A percentile compares a stretch with the other conserved stretches of the same genome.
These are phyloP conservation scores for Rosa persica DNA, from an alignment of 306 rosid species.

Conservation along the genomic window DNA sequence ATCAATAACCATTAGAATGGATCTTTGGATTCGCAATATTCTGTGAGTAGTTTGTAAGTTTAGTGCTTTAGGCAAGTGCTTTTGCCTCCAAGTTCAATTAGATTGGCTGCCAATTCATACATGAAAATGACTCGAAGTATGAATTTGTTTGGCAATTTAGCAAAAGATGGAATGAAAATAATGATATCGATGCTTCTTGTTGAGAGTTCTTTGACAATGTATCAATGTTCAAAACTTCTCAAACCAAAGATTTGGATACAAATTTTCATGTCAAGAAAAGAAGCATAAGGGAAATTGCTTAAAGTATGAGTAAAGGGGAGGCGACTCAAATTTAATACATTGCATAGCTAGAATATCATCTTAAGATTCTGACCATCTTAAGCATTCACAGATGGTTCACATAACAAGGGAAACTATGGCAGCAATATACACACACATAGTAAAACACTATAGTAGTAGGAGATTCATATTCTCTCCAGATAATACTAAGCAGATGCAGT, in stretches of 20 bases:
- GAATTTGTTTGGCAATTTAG: neutral
- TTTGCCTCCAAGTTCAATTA: conserved; percentile 8
- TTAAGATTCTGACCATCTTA: neutral
- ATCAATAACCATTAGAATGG: neutral
- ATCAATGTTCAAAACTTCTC: neutral
- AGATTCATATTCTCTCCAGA: conserved; percentile 6
- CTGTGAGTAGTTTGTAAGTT: neutral
- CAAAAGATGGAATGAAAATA: neutral
- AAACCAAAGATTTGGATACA: no score
- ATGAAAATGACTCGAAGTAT: neutral
- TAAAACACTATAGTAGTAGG: neutral
- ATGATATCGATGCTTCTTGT: neutral
- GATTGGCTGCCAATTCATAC: no score
- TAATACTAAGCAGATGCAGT: conserved; percentile 8
- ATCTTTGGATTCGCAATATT: neutral
- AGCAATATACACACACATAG: neutral
- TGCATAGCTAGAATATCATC: conserved; percentile 1
- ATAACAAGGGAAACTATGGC: neutral
- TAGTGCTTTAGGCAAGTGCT: neutral
- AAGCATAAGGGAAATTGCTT: no score
- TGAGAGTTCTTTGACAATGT: neutral
- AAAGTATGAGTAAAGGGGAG: neutral
- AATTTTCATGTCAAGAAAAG: no score
- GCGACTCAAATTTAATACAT: neutral
- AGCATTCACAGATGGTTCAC: conserved; percentile 4